A percentile compares a stretch with the other conserved stretches of the same genome.
phyloP scores from a whole-genome alignment of 2,329 filamentous ascomycete genomes.

The Penicillium sp. region DNA sequence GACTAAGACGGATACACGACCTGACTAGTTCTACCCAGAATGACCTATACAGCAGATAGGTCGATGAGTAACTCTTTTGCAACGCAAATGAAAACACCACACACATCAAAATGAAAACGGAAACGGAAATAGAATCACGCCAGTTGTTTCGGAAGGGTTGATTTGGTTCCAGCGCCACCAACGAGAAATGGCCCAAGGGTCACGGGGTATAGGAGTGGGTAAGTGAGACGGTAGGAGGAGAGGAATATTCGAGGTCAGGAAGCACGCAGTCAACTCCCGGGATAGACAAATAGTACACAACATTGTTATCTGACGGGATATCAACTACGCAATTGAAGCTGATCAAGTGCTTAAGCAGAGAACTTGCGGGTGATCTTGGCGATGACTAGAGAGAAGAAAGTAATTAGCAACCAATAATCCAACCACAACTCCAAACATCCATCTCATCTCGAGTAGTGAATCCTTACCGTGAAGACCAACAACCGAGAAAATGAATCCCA shows the following conservation, averaged over 20 bases:
- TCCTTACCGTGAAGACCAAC: conserved; percentile 93
- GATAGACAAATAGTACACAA: background rate
- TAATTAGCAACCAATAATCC: conserved; percentile 16
- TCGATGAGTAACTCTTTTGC: conserved; percentile 23
- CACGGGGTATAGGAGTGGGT: conserved; percentile 27
- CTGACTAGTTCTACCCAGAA: conserved; percentile 6
- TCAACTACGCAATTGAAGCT: conserved; percentile 1
- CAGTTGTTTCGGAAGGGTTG: conserved; percentile 15
- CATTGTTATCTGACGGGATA: background rate
- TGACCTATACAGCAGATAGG: conserved; percentile 38
- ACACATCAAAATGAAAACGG: conserved; percentile 26
- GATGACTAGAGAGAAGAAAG: conserved; percentile 63
- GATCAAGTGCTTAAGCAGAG: conserved; percentile 51
- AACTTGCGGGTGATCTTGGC: conserved; percentile 93
- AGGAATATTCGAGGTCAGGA: conserved; percentile 8
- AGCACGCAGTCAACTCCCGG: conserved; percentile 4
- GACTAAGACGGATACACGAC: background rate
- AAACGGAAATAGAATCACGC: conserved; percentile 17
- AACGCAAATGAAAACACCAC: conserved; percentile 26
- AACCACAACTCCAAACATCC: background rate
- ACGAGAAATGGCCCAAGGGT: conserved; percentile 21
- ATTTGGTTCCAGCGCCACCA: conserved; percentile 15
- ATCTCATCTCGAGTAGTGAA: background rate
- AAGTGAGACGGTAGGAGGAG: conserved; percentile 3
- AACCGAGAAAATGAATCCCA: conserved; percentile 98